Percentiles rank a stretch among this genome's conserved stretches.
These are phyloP conservation scores for Suillus cothurnatus DNA, from an alignment of 768 basidiomycete genomes.

Conservation along the genomic window DNA sequence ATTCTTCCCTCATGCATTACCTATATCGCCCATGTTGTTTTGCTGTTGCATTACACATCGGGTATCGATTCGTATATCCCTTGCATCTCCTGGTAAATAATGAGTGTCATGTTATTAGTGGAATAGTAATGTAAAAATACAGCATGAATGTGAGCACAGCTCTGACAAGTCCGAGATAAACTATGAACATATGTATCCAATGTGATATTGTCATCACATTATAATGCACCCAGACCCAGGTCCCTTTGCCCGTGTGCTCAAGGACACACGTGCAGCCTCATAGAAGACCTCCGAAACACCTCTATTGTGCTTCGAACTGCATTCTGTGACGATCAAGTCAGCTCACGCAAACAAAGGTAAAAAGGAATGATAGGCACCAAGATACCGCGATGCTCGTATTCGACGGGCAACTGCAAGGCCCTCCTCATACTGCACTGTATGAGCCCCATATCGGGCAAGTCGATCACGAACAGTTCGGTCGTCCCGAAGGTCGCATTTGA, in stretches of 20 bases:
- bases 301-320: conserved; percentile 95
- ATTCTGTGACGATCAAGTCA: conserved; percentile 56
- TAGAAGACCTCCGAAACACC: conserved; percentile 93
- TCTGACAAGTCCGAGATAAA: conserved; percentile 1
- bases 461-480: conserved; percentile 73
- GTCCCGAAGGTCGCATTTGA: conserved; percentile 95
- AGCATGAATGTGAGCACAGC: conserved; percentile 7
- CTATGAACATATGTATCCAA: conserved; percentile 1
- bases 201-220: conserved; percentile 44
- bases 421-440: conserved; percentile 89
- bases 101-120: conserved; percentile 2
- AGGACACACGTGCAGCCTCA: conserved; percentile 85
- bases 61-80: conserved; percentile 3
- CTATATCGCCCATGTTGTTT: background rate
- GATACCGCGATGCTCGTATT: conserved; percentile 91
- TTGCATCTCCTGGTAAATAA: conserved; percentile 1
- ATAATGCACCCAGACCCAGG: conserved; percentile 58
- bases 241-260: conserved; percentile 73
- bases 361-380: conserved; percentile 59
- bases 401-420: conserved; percentile 85
- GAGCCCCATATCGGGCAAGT: conserved; percentile 66
- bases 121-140: conserved; percentile 7
- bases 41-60: background rate
- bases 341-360: background rate
- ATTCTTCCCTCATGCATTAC: background rate